These are phyloP conservation scores for Dothideomycetes sp. DNA, from an alignment of 2,329 filamentous ascomycete genomes.

Conservation along the genomic window DNA sequence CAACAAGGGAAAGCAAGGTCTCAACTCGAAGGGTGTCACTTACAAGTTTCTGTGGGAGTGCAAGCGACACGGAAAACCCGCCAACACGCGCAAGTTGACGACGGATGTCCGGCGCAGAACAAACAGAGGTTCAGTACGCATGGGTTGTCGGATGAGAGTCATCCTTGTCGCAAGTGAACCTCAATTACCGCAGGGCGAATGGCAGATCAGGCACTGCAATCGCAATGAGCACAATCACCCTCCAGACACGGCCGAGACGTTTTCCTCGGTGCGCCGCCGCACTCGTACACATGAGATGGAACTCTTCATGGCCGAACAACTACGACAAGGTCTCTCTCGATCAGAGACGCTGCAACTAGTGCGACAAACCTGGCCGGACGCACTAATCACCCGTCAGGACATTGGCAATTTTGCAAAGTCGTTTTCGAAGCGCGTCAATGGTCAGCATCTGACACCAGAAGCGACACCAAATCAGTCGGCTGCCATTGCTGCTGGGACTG, in stretches of 20 bases:
- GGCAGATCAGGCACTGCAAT: slow-evolving; percentile 11
- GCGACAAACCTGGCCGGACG: slow-evolving; percentile 6
- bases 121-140: slow-evolving; percentile 3
- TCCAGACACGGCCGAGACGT: slow-evolving; percentile 6
- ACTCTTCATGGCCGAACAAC: slow-evolving; percentile 9
- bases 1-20: slow-evolving; percentile 13
- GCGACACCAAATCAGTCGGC: slow-evolving; percentile 1
- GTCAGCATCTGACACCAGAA: slow-evolving; percentile 1
- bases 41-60: slow-evolving; percentile 13
- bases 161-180: slow-evolving; percentile 9
- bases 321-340: slow-evolving; percentile 6
- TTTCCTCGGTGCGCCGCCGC: slow-evolving; percentile 7
- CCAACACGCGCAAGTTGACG: slow-evolving; percentile 9
- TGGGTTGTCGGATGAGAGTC: slow-evolving; percentile 11
- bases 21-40: slow-evolving; percentile 9
- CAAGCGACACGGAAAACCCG: slow-evolving; percentile 11
- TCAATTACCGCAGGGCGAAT: slow-evolving; percentile 6
- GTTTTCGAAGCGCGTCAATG: slow-evolving; percentile 1
- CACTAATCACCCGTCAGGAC: slow-evolving; percentile 9
- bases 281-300: slow-evolving; percentile 11
- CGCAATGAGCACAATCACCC: slow-evolving; percentile 10
- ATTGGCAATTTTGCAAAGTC: slow-evolving; percentile 13
- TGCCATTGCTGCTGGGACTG: background rate
- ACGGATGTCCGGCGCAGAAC: slow-evolving; percentile 2
- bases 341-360: slow-evolving; percentile 11